Evolutionary conservation across 352 stramenopile genomes (phyloP).

Genomic region (Plasmopara halstedii): DNA sequence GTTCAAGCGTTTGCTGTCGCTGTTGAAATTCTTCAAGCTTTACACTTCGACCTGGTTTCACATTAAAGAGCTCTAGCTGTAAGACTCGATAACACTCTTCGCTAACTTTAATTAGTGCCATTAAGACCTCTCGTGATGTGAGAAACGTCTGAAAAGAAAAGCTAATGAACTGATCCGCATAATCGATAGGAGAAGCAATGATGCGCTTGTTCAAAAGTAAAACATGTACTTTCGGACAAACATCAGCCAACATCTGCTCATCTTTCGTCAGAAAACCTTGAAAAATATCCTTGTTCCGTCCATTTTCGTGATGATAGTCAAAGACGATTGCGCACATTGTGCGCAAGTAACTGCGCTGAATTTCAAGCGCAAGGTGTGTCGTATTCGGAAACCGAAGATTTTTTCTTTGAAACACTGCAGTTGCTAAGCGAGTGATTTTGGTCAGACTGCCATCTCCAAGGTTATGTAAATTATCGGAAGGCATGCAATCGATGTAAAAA

Average conservation of each 20-base stretch:
- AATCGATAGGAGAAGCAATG: slow-evolving; percentile 57
- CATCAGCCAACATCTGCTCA: slow-evolving; percentile 29
- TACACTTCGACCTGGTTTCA: slow-evolving; percentile 60
- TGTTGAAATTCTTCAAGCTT: slow-evolving; percentile 86
- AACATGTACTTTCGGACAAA: slow-evolving; percentile 37
- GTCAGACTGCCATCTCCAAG: slow-evolving; percentile 69
- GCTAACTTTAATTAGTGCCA: slow-evolving; percentile 74
- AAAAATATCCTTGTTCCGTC: slow-evolving; percentile 57
- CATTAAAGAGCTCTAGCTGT: slow-evolving; percentile 72
- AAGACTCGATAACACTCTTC: slow-evolving; percentile 79
- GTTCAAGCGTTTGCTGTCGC: slow-evolving; percentile 64
- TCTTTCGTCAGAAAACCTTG: slow-evolving; percentile 36
- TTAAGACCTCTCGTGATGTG: slow-evolving; percentile 66
- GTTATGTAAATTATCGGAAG: slow-evolving; percentile 74
- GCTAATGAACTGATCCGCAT: slow-evolving; percentile 79
- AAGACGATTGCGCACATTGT: slow-evolving; percentile 91
- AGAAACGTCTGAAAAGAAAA: slow-evolving; percentile 86
- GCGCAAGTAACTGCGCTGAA: slow-evolving; percentile 87
- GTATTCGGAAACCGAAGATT: slow-evolving; percentile 63
- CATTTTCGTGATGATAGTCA: slow-evolving; percentile 52
- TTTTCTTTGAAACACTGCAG: slow-evolving; percentile 58
- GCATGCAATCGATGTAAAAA: slow-evolving; percentile 84
- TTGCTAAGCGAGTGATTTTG: slow-evolving; percentile 68
- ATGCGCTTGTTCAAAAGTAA: slow-evolving; percentile 14
- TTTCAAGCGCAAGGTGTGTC: slow-evolving; percentile 74